These are phyloP conservation scores for Protomyces arabidopsidicola DNA, from an alignment of 1,139 yeast genomes.

Conservation along the genomic window DNA sequence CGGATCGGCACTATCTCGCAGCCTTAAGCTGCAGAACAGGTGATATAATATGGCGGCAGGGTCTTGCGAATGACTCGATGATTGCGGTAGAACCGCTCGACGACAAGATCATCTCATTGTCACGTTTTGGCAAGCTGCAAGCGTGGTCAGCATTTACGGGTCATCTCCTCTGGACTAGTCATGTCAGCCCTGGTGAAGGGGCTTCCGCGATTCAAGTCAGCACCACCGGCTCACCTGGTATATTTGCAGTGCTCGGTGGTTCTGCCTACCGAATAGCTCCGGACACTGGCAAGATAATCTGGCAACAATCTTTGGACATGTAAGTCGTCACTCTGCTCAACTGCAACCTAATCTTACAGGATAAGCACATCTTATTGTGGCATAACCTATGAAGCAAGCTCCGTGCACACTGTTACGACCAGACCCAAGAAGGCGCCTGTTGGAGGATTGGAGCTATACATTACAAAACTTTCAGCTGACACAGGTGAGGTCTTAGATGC, in stretches of 20 bases:
- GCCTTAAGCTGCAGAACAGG: constrained; percentile 21
- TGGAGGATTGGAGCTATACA: background rate
- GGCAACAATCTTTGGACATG: background rate
- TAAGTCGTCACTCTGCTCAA: background rate
- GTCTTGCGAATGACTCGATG: background rate
- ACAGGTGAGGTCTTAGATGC: background rate
- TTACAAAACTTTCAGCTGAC: background rate
- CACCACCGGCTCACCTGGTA: background rate
- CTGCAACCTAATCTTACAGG: too few species aligned
- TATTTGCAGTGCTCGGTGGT: background rate
- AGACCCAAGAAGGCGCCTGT: too few species aligned
- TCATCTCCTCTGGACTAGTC: background rate
- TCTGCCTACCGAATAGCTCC: background rate
- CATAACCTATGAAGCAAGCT: too few species aligned
- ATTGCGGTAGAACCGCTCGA: constrained; percentile 1
- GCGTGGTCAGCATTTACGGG: constrained; percentile 7
- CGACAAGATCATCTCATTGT: background rate
- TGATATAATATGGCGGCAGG: constrained; percentile 25
- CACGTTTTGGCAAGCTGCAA: background rate
- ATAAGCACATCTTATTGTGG: too few species aligned
- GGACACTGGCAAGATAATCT: background rate
- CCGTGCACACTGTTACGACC: too few species aligned
- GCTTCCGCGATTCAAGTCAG: background rate
- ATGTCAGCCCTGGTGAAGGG: background rate
- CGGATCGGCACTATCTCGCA: constrained; percentile 20